phyloP scores from a whole-genome alignment of 805 yeast species.

The Pichia pseudocactophila region DNA sequence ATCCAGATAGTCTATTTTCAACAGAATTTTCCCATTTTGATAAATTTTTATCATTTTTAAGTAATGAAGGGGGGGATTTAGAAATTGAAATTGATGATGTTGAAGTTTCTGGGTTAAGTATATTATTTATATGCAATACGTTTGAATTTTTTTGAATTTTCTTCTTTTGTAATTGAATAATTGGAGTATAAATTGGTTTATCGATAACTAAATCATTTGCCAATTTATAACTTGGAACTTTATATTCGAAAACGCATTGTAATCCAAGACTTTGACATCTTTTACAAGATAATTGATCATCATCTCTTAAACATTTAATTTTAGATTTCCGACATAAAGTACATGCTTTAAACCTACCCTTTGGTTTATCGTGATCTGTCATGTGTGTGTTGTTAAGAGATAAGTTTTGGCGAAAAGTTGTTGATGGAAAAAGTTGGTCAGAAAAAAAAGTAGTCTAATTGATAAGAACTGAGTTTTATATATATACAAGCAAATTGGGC shows the following conservation, averaged over 20 bases:
- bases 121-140: background rate
- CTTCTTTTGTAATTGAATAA: no score
- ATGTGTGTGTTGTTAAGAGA: no score
- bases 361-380: slow-evolving; percentile 9
- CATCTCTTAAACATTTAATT: slow-evolving; percentile 48
- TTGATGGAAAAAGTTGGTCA: no score
- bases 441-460: no score
- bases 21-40: slow-evolving; percentile 29
- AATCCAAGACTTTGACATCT: slow-evolving; percentile 45
- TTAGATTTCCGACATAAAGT: slow-evolving; percentile 52
- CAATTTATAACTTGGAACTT: slow-evolving; percentile 23
- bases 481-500: no score
- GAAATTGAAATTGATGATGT: background rate
- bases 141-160: background rate
- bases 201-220: background rate
- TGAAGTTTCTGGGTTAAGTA: background rate
- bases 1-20: slow-evolving; percentile 31
- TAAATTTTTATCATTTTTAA: background rate
- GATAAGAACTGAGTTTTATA: no score
- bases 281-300: slow-evolving; percentile 42
- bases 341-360: slow-evolving; percentile 42
- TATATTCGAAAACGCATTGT: slow-evolving; percentile 49
- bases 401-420: no score
- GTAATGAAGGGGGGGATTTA: background rate
- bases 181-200: background rate